Percentiles rank a stretch among this genome's conserved stretches.
Evolutionary conservation across 495 filamentous ascomycete genomes (phyloP).

Genomic region (Aspergillus funiculosus): DNA sequence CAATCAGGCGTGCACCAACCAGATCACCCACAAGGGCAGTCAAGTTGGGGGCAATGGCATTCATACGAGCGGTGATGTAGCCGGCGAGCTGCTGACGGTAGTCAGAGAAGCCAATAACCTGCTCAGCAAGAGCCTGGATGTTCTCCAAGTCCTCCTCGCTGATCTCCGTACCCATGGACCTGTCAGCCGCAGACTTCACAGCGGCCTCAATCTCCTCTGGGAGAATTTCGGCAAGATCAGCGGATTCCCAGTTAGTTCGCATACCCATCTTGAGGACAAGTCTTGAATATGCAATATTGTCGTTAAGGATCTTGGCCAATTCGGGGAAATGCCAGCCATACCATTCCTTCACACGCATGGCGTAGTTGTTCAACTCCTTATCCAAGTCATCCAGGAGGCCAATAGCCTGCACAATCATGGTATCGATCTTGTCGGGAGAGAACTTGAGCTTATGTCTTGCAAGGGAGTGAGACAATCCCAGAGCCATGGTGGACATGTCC

Average conservation of each 20-base stretch:
- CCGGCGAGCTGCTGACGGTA: slow-evolving; percentile 81
- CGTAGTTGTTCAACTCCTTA: slow-evolving; percentile 97
- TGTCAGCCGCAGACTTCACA: slow-evolving; percentile 89
- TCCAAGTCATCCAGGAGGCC: slow-evolving; percentile 90
- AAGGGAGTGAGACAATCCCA: slow-evolving; percentile 93
- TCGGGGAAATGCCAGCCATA: slow-evolving; percentile 99
- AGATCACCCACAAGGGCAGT: slow-evolving; percentile 91
- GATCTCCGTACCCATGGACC: slow-evolving; percentile 98
- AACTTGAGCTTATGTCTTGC: slow-evolving; percentile 99
- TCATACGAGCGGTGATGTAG: slow-evolving; percentile 91
- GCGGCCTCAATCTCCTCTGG: slow-evolving; percentile 92
- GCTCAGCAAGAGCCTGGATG: slow-evolving; percentile 83
- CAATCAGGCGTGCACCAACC: slow-evolving; percentile 90
- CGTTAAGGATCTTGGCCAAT: slow-evolving; percentile 91
- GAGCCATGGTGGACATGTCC: slow-evolving; percentile 84
- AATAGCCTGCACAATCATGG: slow-evolving; percentile 98
- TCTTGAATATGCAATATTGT: slow-evolving; percentile 90
- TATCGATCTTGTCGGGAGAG: slow-evolving; percentile 97
- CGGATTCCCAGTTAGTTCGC: slow-evolving; percentile 64
- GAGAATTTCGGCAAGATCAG: slow-evolving; percentile 85
- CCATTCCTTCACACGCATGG: slow-evolving; percentile 99
- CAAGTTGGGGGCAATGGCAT: slow-evolving; percentile 92
- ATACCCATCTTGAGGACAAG: slow-evolving; percentile 85
- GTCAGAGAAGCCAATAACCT: slow-evolving; percentile 85
- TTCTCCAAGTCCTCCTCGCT: slow-evolving; percentile 81